Evolutionary conservation across 768 basidiomycete species (phyloP), one percentile per base, ranked within the genome.

Genomic region (Lactarius sanguifluus): DNA sequence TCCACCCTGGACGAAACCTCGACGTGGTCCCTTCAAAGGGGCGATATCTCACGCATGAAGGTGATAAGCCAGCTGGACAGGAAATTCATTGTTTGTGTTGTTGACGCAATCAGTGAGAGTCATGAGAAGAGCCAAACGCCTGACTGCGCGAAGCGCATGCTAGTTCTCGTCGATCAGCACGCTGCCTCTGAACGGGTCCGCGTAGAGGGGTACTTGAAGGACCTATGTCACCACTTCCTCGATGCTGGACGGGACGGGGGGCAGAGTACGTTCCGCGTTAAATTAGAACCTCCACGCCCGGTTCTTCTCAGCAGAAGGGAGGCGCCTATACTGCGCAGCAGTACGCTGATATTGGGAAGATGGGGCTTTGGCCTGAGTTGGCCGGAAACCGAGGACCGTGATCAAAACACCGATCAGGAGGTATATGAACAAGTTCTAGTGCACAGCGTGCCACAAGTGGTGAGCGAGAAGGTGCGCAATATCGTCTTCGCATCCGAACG

Each of bases 111-210:
- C 57, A 64, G 59, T 25, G 71, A 68, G 55, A 58, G 69, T 5
- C 71, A 69, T 30, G 58, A 43, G 64, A 71, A 71, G 47, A 64
- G 50, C 45, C 72, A 65, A 55, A 47, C 66, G 45, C 45, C 65
- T 68, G 64, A 63, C 40, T 65, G 47, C 30, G 70, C 70, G 28
- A 52, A 45, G 20, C 57, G 56, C 62, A 73, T 77, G 1, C 82
- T 98, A 36, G 80, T 96, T 38, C 81, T 98, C 60, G 82, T 99
- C 57, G 97, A 99, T 79, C 97, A 99, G 76, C 97, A 99, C 75
- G 97, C 97, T 15, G 96, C 96, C n/a, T 94, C 97, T 74, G 97
- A 99, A 77, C 87, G 97, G 25, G 80, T 98, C 55, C 87, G 96
- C 25, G 92, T 98, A 65, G 97, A 99, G 77, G 77, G 79, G 32